phyloP scores from a whole-genome alignment of 805 yeast genomes.

The Saccharomyces mikatae region DNA sequence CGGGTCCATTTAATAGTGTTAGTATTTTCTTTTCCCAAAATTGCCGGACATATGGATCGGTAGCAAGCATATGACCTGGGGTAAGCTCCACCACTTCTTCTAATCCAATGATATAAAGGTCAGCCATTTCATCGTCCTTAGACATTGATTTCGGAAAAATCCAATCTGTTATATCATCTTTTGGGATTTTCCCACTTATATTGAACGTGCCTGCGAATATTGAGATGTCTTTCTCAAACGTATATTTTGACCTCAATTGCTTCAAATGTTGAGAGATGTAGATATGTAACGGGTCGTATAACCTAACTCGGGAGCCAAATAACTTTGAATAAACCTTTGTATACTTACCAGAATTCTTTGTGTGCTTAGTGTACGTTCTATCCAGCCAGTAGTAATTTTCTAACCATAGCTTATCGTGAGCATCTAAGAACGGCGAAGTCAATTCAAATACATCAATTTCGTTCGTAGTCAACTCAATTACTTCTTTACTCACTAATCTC shows the following conservation, averaged over 20 bases:
- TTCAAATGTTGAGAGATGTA: conserved; percentile 62
- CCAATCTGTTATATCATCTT: conserved; percentile 65
- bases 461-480: conserved; percentile 37
- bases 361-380: conserved; percentile 52
- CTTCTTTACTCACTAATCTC: conserved; percentile 62
- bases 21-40: conserved; percentile 62
- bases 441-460: conserved; percentile 37
- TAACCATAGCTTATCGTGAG: conserved; percentile 82
- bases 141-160: conserved; percentile 50
- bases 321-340: conserved; percentile 23
- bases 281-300: conserved; percentile 87
- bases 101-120: conserved; percentile 72
- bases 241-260: conserved; percentile 43
- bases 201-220: conserved; percentile 84
- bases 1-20: conserved; percentile 36
- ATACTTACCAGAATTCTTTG: conserved; percentile 25
- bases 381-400: conserved; percentile 84
- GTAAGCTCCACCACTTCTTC: conserved; percentile 85
- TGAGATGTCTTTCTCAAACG: conserved; percentile 50
- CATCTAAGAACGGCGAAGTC: conserved; percentile 44
- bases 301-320: conserved; percentile 40
- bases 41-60: conserved; percentile 53
- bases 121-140: conserved; percentile 35
- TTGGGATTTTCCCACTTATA: conserved; percentile 60
- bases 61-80: conserved; percentile 73